Conservation (phyloP, 2,329 filamentous ascomycete species). For the Arthroderma sp. region DNA sequence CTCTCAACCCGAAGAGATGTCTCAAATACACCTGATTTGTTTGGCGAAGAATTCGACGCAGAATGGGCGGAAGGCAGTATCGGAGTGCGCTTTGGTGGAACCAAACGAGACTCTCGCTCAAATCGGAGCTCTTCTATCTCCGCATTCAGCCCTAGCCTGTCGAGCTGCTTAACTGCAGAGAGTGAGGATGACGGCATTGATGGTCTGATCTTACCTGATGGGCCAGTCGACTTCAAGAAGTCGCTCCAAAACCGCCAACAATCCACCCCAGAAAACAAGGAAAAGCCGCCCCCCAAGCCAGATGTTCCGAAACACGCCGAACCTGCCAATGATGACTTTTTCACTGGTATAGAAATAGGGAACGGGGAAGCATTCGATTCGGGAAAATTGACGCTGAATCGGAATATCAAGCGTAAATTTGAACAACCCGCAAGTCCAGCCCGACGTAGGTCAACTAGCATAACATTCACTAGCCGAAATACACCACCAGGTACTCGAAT, state of each 20-base stretch:
- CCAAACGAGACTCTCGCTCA: constrained; percentile 63
- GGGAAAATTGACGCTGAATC: constrained; percentile 70
- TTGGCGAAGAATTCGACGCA: constrained; percentile 60
- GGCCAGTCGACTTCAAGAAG: constrained; percentile 69
- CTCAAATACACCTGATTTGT: constrained; percentile 48
- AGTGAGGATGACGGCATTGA: constrained; percentile 89
- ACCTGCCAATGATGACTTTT: constrained; percentile 55
- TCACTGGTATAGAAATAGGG: constrained; percentile 75
- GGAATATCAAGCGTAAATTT: constrained; percentile 79
- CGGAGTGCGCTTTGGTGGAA: constrained; percentile 80
- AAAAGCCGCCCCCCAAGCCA: background rate
- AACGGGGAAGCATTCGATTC: constrained; percentile 70
- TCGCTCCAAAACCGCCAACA: constrained; percentile 58
- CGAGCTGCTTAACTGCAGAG: constrained; percentile 79
- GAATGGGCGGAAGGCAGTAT: constrained; percentile 91
- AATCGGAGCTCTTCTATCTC: constrained; percentile 77
- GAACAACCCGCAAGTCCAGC: constrained; percentile 55
- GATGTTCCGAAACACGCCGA: constrained; percentile 11
- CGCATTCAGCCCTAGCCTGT: constrained; percentile 80
- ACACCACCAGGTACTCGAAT: constrained; percentile 51
- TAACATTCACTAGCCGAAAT: constrained; percentile 84
- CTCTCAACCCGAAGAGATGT: constrained; percentile 49
- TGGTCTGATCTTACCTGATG: constrained; percentile 72
- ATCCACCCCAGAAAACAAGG: constrained; percentile 19
- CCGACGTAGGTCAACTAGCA: constrained; percentile 60